A percentile compares a stretch with the other conserved stretches of the same genome.
Conservation (phyloP, 352 stramenopile genomes). For the Thalassiosira allenii region DNA sequence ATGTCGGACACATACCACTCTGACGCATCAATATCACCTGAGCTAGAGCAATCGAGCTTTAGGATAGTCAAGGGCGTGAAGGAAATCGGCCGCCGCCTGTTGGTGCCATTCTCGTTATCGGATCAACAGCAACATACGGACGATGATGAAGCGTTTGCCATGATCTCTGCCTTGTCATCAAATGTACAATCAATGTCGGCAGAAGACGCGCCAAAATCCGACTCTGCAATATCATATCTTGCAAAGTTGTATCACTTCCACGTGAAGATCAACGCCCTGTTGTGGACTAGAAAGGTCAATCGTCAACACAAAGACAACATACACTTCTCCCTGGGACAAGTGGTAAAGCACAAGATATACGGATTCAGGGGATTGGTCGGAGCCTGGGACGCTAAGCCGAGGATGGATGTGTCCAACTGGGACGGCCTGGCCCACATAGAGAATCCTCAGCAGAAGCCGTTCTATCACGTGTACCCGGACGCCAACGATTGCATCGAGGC, state of each 20-base stretch:
- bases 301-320: constrained; percentile 49
- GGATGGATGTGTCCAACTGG: constrained; percentile 74
- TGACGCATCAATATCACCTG: constrained; percentile 40
- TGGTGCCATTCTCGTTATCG: constrained; percentile 18
- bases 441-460: constrained; percentile 74
- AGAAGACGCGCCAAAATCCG: constrained; percentile 28
- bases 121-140: constrained; percentile 42
- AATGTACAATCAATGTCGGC: constrained; percentile 50
- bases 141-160: constrained; percentile 37
- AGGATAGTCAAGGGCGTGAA: constrained; percentile 28
- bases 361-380: constrained; percentile 77
- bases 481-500: constrained; percentile 70
- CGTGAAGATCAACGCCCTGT: constrained; percentile 63
- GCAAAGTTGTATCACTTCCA: constrained; percentile 54
- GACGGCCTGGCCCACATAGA: constrained; percentile 73
- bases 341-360: constrained; percentile 77
- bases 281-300: constrained; percentile 57
- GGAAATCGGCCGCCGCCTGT: constrained; percentile 26
- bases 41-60: constrained; percentile 35
- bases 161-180: constrained; percentile 35
- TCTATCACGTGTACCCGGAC: constrained; percentile 81
- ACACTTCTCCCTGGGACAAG: constrained; percentile 70
- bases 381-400: constrained; percentile 70
- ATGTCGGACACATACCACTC: constrained; percentile 4
- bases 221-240: constrained; percentile 43